A percentile compares a stretch with the other conserved stretches of the same genome.
phyloP scores from a whole-genome alignment of 1,284 basidiomycete species.

The Apiotrichum siamense region DNA sequence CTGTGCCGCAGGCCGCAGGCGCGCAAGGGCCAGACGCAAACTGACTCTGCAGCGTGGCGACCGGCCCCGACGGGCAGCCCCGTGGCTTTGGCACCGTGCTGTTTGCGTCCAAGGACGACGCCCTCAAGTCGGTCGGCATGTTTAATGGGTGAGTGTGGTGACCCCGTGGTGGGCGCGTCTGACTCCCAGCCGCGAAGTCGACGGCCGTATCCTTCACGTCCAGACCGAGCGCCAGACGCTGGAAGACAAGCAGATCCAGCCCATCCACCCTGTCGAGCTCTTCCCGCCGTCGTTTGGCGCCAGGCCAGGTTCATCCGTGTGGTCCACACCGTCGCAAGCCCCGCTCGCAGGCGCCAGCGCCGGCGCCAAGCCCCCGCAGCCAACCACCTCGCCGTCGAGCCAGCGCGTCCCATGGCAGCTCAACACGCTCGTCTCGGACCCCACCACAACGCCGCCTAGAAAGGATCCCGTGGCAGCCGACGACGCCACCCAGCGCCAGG shows the following conservation, averaged over 20 bases:
- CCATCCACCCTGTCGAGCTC: conserved; percentile 15
- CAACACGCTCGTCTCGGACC: conserved; percentile 13
- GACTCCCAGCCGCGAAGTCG: conserved; percentile 32
- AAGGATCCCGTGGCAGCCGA: background rate
- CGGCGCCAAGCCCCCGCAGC: background rate
- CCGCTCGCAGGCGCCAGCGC: background rate
- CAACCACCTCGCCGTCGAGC: conserved; percentile 3
- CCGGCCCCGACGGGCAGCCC: conserved; percentile 76
- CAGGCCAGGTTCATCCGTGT: conserved; percentile 5
- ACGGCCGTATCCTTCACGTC: conserved; percentile 38
- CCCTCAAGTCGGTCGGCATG: conserved; percentile 74
- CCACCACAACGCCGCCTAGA: conserved; percentile 1
- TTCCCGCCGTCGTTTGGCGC: conserved; percentile 12
- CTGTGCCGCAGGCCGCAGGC: no score
- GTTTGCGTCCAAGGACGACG: conserved; percentile 76
- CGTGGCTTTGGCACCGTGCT: conserved; percentile 83
- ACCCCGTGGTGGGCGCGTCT: background rate
- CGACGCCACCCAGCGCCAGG: background rate
- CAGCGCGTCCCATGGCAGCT: conserved; percentile 23
- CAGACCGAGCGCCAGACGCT: conserved; percentile 37
- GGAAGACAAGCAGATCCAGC: conserved; percentile 17
- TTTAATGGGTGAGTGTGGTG: conserved; percentile 68
- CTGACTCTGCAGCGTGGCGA: conserved; percentile 56
- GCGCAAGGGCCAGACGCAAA: no score
- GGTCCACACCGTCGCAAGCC: background rate